phyloP scores from a whole-genome alignment of 352 stramenopile species.

The Pythium oligandrum region DNA sequence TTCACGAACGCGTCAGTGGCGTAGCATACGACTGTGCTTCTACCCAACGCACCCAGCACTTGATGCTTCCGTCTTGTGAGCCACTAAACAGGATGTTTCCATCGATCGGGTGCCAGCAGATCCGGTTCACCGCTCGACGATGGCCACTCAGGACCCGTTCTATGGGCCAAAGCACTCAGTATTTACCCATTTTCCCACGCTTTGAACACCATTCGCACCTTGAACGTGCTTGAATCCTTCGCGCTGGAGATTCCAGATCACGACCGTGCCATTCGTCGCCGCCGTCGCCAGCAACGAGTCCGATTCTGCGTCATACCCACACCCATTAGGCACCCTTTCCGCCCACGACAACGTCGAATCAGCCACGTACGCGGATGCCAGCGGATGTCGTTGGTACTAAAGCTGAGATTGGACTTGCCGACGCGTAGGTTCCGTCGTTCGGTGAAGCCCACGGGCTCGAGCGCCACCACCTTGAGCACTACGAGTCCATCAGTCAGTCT shows the following conservation, averaged over 20 bases:
- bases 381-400: conserved; percentile 87
- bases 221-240: conserved; percentile 88
- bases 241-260: conserved; percentile 86
- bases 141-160: conserved; percentile 79
- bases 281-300: conserved; percentile 82
- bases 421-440: conserved; percentile 84
- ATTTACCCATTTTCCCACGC: not conserved
- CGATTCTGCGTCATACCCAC: conserved; percentile 35
- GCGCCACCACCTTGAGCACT: conserved; percentile 84
- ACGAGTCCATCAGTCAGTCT: not conserved
- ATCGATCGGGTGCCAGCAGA: conserved; percentile 84
- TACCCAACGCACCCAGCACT: conserved; percentile 62
- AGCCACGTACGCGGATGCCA: conserved; percentile 74
- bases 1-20: not conserved
- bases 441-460: conserved; percentile 68
- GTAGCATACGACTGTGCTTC: not conserved
- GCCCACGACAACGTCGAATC: not conserved
- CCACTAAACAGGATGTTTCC: conserved; percentile 80
- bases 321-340: not conserved
- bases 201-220: conserved; percentile 24
- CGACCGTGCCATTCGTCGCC: conserved; percentile 77
- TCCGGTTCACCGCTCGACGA: conserved; percentile 81
- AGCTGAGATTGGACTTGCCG: conserved; percentile 81
- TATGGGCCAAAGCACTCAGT: conserved; percentile 7
- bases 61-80: conserved; percentile 85